Evolutionary conservation across 306 rosid genomes (phyloP), one percentile per base, ranked within the genome.

Genomic region (Crotalaria pallida): DNA sequence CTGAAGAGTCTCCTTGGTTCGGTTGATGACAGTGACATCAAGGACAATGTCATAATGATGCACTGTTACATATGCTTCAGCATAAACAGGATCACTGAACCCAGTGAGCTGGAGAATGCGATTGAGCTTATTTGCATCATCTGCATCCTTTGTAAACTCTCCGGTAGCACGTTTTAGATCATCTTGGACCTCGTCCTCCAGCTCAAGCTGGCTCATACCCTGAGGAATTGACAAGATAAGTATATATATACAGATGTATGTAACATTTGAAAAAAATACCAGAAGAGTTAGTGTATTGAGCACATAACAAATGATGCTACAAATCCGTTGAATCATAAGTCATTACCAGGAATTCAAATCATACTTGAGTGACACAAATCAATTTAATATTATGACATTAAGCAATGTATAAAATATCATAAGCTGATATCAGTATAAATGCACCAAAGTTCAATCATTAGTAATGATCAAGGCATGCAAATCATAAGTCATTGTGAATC

Each of bases 201-300:
- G 80, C 89, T 94, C 99, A 61, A 94, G 99, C 77, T 87, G 99
- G 80, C 99, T 94, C 97, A 94, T 94, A 67, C 99, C 99, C 99
- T 94, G 79, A 72, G 73, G 44, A 41, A 72, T 36, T 75, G 19
- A 63, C 58, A 56, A 67, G 24, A 69, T 15, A 72, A 62, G 69
- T 13, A 69, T 40, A 58, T 24, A 45, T 41, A 62, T 45, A 43
- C n/a, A n/a, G n/a, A n/a, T n/a, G n/a, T n/a, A n/a, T 41, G 52
- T 36, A 63, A 68, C 11, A 58, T 63, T 49, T 41, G n/a, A n/a
- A 50, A 63, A 29, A 34, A 63, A 60, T 7, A 71, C 23, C 10
- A 48, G 3, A 31, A 62, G 11, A 75, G 66, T 41, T 50, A 23
- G 49, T 38, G 21, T 10, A 58, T 3, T 9, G 4, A 34, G 27